Evolutionary conservation across 2,329 filamentous ascomycete genomes (phyloP).

Genomic region (Lecanicillium sp.): DNA sequence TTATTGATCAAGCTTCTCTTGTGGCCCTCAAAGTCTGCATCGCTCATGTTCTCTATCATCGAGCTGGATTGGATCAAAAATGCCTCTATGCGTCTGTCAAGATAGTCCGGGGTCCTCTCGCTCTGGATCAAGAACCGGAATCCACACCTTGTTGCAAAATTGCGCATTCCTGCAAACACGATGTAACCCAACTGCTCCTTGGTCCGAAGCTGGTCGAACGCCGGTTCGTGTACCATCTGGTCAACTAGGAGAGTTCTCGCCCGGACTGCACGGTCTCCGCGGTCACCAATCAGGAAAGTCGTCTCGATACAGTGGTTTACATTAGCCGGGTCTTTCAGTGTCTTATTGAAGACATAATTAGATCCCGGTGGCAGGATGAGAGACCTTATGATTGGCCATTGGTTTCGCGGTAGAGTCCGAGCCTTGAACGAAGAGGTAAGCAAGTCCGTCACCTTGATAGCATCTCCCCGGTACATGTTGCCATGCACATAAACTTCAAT

Average conservation of each 20-base stretch:
- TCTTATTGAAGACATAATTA: constrained; percentile 76
- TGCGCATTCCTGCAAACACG: constrained; percentile 73
- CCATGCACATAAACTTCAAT: constrained; percentile 85
- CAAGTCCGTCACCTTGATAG: constrained; percentile 73
- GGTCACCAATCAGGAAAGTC: constrained; percentile 61
- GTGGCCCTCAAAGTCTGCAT: constrained; percentile 80
- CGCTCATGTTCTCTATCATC: constrained; percentile 65
- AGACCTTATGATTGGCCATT: constrained; percentile 73
- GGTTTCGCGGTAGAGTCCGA: constrained; percentile 60
- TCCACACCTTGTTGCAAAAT: constrained; percentile 68
- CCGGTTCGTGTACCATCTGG: constrained; percentile 87
- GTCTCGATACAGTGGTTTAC: constrained; percentile 84
- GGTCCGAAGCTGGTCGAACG: constrained; percentile 88
- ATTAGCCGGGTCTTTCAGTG: constrained; percentile 77
- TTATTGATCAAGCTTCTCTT: constrained; percentile 85
- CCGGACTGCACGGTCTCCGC: constrained; percentile 58
- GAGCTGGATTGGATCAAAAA: constrained; percentile 65
- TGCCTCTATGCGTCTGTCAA: constrained; percentile 79
- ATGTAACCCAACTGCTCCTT: constrained; percentile 98
- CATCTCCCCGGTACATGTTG: constrained; percentile 91
- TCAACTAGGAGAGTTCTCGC: constrained; percentile 75
- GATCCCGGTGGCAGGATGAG: constrained; percentile 70
- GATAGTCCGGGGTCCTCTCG: constrained; percentile 73
- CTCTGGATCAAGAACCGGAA: constrained; percentile 91
- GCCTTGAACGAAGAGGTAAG: constrained; percentile 72